A percentile compares a stretch with the other conserved stretches of the same genome.
Conservation (phyloP, 176 grass and related monocot genomes). For the Carex myosuroides region DNA sequence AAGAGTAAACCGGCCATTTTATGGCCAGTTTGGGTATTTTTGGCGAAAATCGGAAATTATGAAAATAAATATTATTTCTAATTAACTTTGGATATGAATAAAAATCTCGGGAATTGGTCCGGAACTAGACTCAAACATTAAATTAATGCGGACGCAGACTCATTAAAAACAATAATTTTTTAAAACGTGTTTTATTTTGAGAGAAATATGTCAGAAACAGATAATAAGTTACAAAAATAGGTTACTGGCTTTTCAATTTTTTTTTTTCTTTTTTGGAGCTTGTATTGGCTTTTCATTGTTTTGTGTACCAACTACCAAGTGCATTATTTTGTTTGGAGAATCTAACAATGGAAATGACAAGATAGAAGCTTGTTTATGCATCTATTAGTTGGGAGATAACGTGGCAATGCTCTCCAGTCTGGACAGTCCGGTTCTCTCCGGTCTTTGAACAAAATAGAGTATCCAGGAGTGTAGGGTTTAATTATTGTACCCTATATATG, state of each 20-base stretch:
- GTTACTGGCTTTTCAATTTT: not conserved
- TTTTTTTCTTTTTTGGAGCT: too few relatives aligned
- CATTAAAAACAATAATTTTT: not conserved
- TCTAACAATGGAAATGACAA: slow-evolving; percentile 5
- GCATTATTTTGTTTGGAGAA: not conserved
- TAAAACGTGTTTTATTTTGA: not conserved
- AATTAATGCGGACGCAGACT: too few relatives aligned
- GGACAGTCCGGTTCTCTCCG: not conserved
- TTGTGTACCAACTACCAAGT: not conserved
- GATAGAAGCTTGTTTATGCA: not conserved
- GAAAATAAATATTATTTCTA: too few relatives aligned
- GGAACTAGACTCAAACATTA: too few relatives aligned
- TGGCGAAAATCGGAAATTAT: too few relatives aligned
- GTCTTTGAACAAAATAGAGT: not conserved
- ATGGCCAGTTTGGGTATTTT: too few relatives aligned
- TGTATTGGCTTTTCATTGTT: not conserved
- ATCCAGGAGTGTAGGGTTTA: too few relatives aligned
- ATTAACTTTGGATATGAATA: too few relatives aligned
- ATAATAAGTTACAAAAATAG: not conserved
- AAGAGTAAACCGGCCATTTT: too few relatives aligned
- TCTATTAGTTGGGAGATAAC: not conserved
- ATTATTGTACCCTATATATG: too few relatives aligned
- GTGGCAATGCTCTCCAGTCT: not conserved
- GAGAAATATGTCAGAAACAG: not conserved
- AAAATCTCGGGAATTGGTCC: too few relatives aligned